Percentiles rank a stretch among this genome's conserved stretches.
Conservation (phyloP, 2,329 filamentous ascomycete genomes). For the Fusarium sp. region DNA sequence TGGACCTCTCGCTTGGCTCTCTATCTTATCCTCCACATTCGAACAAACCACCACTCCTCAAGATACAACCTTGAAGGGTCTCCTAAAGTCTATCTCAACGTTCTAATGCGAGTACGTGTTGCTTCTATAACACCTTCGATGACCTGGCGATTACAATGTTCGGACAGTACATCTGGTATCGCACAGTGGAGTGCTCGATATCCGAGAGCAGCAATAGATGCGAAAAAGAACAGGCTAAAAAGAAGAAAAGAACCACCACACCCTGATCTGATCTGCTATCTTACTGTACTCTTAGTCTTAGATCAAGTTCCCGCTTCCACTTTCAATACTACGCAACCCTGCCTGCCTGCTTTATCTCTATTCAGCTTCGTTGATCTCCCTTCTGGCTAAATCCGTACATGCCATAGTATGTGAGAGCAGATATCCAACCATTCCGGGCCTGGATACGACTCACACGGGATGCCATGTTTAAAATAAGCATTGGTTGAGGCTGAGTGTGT, state of each 20-base stretch:
- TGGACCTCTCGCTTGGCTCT: constrained; percentile 18
- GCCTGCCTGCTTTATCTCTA: neutral
- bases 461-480: neutral
- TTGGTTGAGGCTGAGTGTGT: neutral
- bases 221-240: constrained; percentile 28
- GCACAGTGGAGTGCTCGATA: neutral
- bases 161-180: neutral
- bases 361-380: constrained; percentile 41
- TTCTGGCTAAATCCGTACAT: constrained; percentile 45
- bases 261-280: constrained; percentile 16
- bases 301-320: constrained; percentile 24
- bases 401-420: constrained; percentile 33
- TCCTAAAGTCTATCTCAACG: constrained; percentile 14
- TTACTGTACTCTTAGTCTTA: neutral
- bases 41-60: constrained; percentile 2
- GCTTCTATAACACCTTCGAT: neutral
- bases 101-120: neutral
- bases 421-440: constrained; percentile 26
- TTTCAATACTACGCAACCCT: constrained; percentile 27
- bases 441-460: constrained; percentile 8
- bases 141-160: neutral
- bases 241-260: constrained; percentile 25
- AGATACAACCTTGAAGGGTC: neutral
- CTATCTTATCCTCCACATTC: constrained; percentile 22
- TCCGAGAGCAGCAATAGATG: constrained; percentile 4